A percentile compares a stretch with the other conserved stretches of the same genome.
phyloP scores from a whole-genome alignment of 2,329 filamentous ascomycete genomes.

The Ascochyta fabae region DNA sequence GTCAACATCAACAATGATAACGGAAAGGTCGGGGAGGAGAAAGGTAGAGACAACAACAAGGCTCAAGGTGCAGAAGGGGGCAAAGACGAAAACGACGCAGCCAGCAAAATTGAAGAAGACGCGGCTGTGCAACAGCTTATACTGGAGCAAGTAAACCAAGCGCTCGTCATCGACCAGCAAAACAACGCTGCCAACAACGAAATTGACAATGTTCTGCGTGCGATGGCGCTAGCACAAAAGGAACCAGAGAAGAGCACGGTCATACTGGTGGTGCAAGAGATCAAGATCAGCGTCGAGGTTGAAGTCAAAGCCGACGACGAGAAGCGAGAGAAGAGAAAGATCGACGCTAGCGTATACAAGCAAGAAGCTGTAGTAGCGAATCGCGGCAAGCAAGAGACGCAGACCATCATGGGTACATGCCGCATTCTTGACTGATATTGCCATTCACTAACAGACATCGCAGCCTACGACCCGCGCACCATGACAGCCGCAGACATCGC shows the following conservation, averaged over 20 bases:
- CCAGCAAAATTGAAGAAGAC: neutral
- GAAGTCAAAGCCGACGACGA: neutral
- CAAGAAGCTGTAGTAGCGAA: slow-evolving; percentile 11
- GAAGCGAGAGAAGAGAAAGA: neutral
- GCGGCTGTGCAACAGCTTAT: neutral
- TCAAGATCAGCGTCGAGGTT: slow-evolving; percentile 1
- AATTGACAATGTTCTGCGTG: slow-evolving; percentile 6
- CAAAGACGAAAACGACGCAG: neutral
- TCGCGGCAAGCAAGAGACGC: slow-evolving; percentile 4
- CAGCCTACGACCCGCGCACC: slow-evolving; percentile 7
- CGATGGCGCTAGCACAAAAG: neutral
- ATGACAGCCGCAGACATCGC: neutral
- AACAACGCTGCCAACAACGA: slow-evolving; percentile 4
- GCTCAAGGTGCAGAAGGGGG: neutral
- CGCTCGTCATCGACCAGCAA: slow-evolving; percentile 1
- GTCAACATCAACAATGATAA: neutral
- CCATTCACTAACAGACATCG: neutral
- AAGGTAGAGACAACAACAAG: neutral
- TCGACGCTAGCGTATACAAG: slow-evolving; percentile 3
- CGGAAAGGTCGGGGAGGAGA: neutral
- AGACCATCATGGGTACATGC: slow-evolving; percentile 5
- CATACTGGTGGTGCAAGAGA: slow-evolving; percentile 1
- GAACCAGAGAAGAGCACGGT: slow-evolving; percentile 5
- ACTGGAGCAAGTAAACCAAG: slow-evolving; percentile 5
- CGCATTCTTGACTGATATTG: too few relatives aligned